Evolutionary conservation across 257 asterid genomes (phyloP).

Genomic region (Gentiana macrophylla): DNA sequence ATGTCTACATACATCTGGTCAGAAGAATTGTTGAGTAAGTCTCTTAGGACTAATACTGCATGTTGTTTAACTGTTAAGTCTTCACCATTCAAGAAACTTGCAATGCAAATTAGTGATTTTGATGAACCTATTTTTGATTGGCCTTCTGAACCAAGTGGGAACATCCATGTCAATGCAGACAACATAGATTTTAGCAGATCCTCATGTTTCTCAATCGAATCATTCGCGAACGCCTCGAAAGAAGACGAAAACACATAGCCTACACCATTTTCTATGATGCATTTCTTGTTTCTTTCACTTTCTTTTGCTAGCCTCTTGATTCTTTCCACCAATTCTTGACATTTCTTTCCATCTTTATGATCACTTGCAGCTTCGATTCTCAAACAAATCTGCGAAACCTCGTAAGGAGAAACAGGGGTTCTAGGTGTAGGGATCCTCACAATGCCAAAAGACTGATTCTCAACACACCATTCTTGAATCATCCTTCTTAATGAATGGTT

Average conservation of each 20-base stretch:
- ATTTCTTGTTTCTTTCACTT: slow-evolving; percentile 34
- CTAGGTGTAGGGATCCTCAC: slow-evolving; percentile 45
- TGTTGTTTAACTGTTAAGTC: slow-evolving; percentile 17
- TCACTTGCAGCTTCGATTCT: slow-evolving; percentile 9
- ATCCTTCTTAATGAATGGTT: slow-evolving; percentile 23
- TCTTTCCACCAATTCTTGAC: slow-evolving; percentile 17
- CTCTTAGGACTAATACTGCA: slow-evolving; percentile 17
- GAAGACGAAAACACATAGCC: slow-evolving; percentile 21
- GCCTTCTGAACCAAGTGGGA: slow-evolving; percentile 24
- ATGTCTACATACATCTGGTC: slow-evolving; percentile 4
- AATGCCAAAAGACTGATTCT: slow-evolving; percentile 26
- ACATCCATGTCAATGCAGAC: slow-evolving; percentile 17
- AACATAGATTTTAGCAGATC: slow-evolving; percentile 23
- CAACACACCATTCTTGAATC: slow-evolving; percentile 55
- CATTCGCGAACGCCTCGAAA: slow-evolving; percentile 16
- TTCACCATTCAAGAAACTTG: slow-evolving; percentile 27
- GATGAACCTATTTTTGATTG: slow-evolving; percentile 18
- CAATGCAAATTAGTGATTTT: slow-evolving; percentile 20
- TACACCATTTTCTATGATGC: slow-evolving; percentile 21
- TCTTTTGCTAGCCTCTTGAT: slow-evolving; percentile 23
- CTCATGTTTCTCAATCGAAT: slow-evolving; percentile 7
- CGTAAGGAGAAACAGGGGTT: slow-evolving; percentile 21
- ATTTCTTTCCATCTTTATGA: slow-evolving; percentile 7
- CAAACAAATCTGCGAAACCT: slow-evolving; percentile 18
- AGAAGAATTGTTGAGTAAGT: slow-evolving; percentile 2